Evolutionary conservation across 2,329 filamentous ascomycete species (phyloP), one percentile per base, ranked within the genome.

Genomic region (Neonectria punicea): DNA sequence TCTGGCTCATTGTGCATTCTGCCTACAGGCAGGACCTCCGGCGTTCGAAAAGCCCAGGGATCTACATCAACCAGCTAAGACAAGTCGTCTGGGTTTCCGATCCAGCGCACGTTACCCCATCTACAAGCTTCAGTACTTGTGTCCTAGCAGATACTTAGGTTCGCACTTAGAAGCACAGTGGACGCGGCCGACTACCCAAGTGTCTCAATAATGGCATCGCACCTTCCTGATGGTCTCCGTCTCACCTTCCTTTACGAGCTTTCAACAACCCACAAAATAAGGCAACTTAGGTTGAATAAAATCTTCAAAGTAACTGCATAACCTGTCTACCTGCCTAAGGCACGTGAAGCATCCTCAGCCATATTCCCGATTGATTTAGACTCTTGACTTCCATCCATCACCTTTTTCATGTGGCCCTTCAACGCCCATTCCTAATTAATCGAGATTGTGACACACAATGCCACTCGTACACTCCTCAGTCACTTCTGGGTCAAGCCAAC

Each of bases 401-500:
- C 16, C 18, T 13, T 34, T 32, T 34, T 30, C 10, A 5, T 22
- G 5, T 51, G n/a, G 36, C 30, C 16, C 30, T 50, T 28, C 20
- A 13, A 28, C 13, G 16, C 25, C 30, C 5, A 34, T n/a, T 14
- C 5, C n/a, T 36, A 58, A 3, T 10, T 5, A 22, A 9, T 22
- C 16, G 25, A 18, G 7, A 14, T 25, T 32, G 36, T 20, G 50
- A 1, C 10, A 16, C 32, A 28, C 13, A 20, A 75, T 74, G 69
- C 53, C 72, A 10, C 65, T 51, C 32, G 43, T 43, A 5, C 57
- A 55, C 41, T 49, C 34, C 11, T 67, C 65, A 7, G 47, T 49
- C 44, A 20, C 62, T 36, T 69, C 63, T 14, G 25, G 54, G 28
- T 65, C 67, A 10, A 50, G 49, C 18, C 51, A 57, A 25, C 64